Evolutionary conservation across 441 rosid genomes (phyloP).

Genomic region (Lepidium campestre): DNA sequence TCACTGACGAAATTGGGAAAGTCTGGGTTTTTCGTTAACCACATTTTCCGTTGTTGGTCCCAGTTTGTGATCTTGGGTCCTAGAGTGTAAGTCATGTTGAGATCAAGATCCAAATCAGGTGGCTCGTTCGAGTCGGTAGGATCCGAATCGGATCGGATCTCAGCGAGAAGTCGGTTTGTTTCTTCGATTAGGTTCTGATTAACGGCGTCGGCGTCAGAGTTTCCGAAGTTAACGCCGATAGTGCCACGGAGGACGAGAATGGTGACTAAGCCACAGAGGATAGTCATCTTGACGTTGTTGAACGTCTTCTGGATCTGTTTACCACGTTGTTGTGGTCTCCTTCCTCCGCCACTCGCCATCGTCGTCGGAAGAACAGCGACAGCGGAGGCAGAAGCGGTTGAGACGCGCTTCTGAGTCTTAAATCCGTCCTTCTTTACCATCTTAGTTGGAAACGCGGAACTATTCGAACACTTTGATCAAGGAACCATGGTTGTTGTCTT

Average conservation of each 20-base stretch:
- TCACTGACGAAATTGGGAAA: slow-evolving; percentile 68
- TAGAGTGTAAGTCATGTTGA: slow-evolving; percentile 58
- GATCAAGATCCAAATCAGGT: slow-evolving; percentile 41
- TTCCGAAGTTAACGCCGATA: slow-evolving; percentile 68
- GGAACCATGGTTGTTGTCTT: slow-evolving; percentile 3
- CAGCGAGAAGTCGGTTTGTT: slow-evolving; percentile 71
- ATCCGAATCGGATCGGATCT: slow-evolving; percentile 77
- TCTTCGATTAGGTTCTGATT: slow-evolving; percentile 76
- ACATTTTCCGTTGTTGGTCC: slow-evolving; percentile 33
- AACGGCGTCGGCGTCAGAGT: slow-evolving; percentile 69
- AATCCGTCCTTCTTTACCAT: slow-evolving; percentile 60
- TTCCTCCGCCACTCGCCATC: slow-evolving; percentile 13
- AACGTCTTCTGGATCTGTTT: slow-evolving; percentile 89
- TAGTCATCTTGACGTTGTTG: slow-evolving; percentile 90
- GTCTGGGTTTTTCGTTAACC: slow-evolving; percentile 61
- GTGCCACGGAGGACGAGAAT: slow-evolving; percentile 92
- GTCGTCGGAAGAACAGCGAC: slow-evolving; percentile 30
- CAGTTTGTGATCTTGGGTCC: slow-evolving; percentile 73
- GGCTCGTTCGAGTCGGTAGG: slow-evolving; percentile 46
- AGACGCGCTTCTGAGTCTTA: slow-evolving; percentile 56
- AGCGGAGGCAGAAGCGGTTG: slow-evolving; percentile 23
- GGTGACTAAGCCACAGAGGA: slow-evolving; percentile 88
- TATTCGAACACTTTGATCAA: slow-evolving; percentile 11
- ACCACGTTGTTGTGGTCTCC: slow-evolving; percentile 52
- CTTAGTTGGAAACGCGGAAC: neutral